Base-by-base conservation (phyloP, 2,329 filamentous ascomycete genomes). In the Hypoxylon sp. region DNA sequence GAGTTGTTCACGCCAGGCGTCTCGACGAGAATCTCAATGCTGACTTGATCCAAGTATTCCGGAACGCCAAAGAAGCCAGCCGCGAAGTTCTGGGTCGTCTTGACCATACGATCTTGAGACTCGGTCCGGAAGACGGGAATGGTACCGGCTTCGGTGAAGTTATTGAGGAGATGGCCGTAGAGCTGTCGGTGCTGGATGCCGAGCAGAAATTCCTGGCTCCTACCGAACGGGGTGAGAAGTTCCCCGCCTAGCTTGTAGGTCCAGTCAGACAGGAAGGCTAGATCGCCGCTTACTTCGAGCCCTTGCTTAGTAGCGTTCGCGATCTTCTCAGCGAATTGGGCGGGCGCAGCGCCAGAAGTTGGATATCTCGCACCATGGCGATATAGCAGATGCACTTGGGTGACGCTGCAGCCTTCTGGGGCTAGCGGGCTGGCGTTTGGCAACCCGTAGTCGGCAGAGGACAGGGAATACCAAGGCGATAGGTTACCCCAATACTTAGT, bases 141-240 rank as follows among this genome's bases (percentile, higher is more conserved):
- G 4, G 79, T 76, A 26, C 78, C 78, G 1, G 78, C 76, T 56
- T 72, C 74, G 35, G 77, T 79, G 63, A 83, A 83, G 73, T 83
- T 83, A 67, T 83, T 83, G 46, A 83, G 78, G 11, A 83, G 76
- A 51, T 80, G 74, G 6, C 81, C 78, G 48, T 80, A 83, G n/a
- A 83, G 75, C 66, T 83, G 78, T 14, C 81, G 79, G 63, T 82
- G 77, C 57, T 77, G 74, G 11, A 82, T 69, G 8, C 81, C 81
- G 2, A 83, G 76, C 11, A 81, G 70, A 69, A 83, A 83, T 55
- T 80, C 77, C 70, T 84, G 80, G 63, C 77, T 79, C 33, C 80
- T 76, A 52, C 80, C 80, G 68, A 81, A 81, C 19, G 79, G 78
- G 5, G 78, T 79, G 47, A 81, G 77, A 9, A 78, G 72, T 63